Base-by-base conservation (phyloP, 169 alveolate species). In the Cyclospora cayetanensis region DNA sequence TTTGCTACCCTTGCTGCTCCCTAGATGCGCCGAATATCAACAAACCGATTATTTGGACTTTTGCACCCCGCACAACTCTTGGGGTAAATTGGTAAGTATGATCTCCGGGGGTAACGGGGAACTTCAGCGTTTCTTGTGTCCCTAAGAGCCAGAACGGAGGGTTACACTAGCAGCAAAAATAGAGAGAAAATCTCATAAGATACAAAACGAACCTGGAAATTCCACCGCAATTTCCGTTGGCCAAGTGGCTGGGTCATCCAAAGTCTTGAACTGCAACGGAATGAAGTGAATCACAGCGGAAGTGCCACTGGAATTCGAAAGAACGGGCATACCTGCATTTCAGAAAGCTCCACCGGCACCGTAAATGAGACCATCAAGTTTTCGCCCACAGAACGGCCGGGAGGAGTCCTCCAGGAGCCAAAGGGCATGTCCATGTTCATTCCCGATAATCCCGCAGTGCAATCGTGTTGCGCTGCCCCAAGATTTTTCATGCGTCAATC, bases 361-460 rank as follows among this genome's bases (percentile, higher is more conserved):
- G 88, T 95, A 79, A 96, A 96, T 87, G 90, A 76, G 29, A 96
- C 91, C 66, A 90, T 92, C 18, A 96, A 25, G 63, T 92, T 92
- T 65, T 96, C 96, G 41, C 96, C 96, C 27, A 93, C 66, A n/a
- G 95, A 91, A 41, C 92, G 93, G 42, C 94, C 94, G 25, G 52
- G 31, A 22, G 95, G 89, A 1, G 96, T 94, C 82, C 84, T 90
- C 96, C 96, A 94, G 79, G 95, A 79, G 43, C 95, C 93, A 87
- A 82, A 94, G 76, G 96, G 96, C 72, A 92, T 91, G 52, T 95
- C 96, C 72, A 94, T 72, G 70, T 94, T 94, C 88, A 91, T 90
- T 55, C 96, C 96, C 80, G 94, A 84, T 42, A 95, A 65, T 18
- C 96, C 97, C 66, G 95, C 95, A 50, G 72, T 79, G 72, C 97